phyloP scores from a whole-genome alignment of 805 yeast species.

The Candida dajiaensis region DNA sequence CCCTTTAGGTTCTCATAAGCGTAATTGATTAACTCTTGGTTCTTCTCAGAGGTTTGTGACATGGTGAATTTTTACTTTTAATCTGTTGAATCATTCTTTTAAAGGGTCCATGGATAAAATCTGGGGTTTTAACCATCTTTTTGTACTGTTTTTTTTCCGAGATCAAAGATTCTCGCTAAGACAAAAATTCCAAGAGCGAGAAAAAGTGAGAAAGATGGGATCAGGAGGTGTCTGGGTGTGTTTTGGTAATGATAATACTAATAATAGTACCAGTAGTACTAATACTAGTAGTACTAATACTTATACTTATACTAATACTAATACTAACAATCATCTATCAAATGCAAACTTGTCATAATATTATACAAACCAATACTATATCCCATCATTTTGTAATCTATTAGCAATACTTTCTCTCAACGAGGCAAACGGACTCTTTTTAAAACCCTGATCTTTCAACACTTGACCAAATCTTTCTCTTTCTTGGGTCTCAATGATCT shows the following conservation, averaged over 20 bases:
- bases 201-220: no score
- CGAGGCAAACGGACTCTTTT: constrained; percentile 58
- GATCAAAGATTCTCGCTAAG: not conserved
- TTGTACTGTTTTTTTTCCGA: no score
- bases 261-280: no score
- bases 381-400: constrained; percentile 8
- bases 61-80: constrained; percentile 2
- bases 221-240: no score
- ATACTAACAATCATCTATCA: no score
- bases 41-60: constrained; percentile 25
- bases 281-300: no score
- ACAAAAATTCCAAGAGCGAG: not conserved
- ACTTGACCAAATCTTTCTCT: constrained; percentile 52
- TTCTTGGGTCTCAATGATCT: constrained; percentile 51
- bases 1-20: constrained; percentile 18
- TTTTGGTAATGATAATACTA: no score
- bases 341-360: no score
- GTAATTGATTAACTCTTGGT: constrained; percentile 14
- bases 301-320: no score
- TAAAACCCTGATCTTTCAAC: constrained; percentile 47
- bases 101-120: no score
- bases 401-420: constrained; percentile 49
- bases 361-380: not conserved
- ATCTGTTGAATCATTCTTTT: no score
- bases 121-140: no score